Evolutionary conservation across 768 basidiomycete genomes (phyloP), one percentile per base, ranked within the genome.

Genomic region (Lentinula guzmanii): DNA sequence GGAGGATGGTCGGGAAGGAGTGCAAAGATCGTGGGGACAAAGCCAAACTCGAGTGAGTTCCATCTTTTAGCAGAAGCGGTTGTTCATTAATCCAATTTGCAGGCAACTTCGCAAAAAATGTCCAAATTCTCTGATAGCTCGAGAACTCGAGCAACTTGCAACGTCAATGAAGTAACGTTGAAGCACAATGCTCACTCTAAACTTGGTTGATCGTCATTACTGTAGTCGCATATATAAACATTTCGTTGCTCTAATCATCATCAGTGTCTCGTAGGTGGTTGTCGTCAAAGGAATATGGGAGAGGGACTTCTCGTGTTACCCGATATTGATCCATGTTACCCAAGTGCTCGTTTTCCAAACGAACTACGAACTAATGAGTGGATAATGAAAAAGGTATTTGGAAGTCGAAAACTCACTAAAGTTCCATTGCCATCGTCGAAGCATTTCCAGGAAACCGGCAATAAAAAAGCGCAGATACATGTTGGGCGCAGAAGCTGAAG

Each of bases 291-390:
- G 75, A 69, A 71, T 95, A 96, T 1, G 93, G 93, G 37, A 97
- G 73, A 0, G 92, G 90, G 13, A 93, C 85, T 67, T 97, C 93
- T 28, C 88, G 80, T 1, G 90, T 93, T 46, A 91, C 85, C 24
- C 94, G 91, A 71, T 93, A 96, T 67, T 94, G 93, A 79, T 93
- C 92, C 72, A 91, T 85, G 71, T 97, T 97, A 78, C 91, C 91
- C 31, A 95, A 75, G 65, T 97, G 95, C 74, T 97, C 95, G 74
- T 91, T 94, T 72, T 95, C 91, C 45, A 93, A 74, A 65, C 91
- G 90, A 72, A 83, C 88, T 91, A 37, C n/a, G 41, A 16, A 55
- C 31, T 8, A 24, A 50, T 9, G 57, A 61, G 21, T 16, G 37
- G 3, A 10, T 39, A 37, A 15, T 46, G 3, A 7, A 21, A 18